Base-by-base conservation (phyloP, 140 eudicot genomes). In the Bidens hawaiensis region DNA sequence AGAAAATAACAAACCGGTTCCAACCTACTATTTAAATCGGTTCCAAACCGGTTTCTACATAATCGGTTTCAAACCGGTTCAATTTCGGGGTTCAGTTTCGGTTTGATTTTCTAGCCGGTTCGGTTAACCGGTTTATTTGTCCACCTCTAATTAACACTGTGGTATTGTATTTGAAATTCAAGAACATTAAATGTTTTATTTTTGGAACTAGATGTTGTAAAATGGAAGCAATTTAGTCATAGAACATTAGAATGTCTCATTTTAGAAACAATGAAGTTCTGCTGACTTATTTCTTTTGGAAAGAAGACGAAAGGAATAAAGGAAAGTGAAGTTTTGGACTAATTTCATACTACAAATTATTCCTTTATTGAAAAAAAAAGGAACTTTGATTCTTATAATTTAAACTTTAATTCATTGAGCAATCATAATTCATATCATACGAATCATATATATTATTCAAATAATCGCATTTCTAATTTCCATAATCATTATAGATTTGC, bases 221-320 rank as follows among this genome's bases (percentile, higher is more conserved):
- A 24, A 6, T 55, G 42, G 23, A 27, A 28, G 34, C n/a, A 55
- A 28, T 11, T 2, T n/a, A 13, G 2, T 25, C 11, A 25, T 28
- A 30, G 21, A n/a, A n/a, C n/a, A n/a, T n/a, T n/a, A n/a, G n/a
- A 16, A 27, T 16, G 62, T n/a, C 43, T 56, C n/a, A 17, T 28
- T 56, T 30, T 28, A 30, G 43, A 30, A 28, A 28, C 43, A 28
- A 3, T 22, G 42, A 21, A 26, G 14, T 55, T 28, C 41, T 55
- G 4, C n/a, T 55, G 14, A 16, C 24, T 16, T 28, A 55, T 30
- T 15, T 55, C 42, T 55, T 55, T 28, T 8, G 25, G 13, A 27
- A 56, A 15, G 40, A 54, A 26, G 40, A 54, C 26, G 62, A 56
- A 56, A 56, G 62, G 62, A 56, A 56, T 56, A 56, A 56, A 15